Evolutionary conservation across 2,329 filamentous ascomycete species (phyloP), one percentile per base, ranked within the genome.

Genomic region (Colletotrichum sp.): DNA sequence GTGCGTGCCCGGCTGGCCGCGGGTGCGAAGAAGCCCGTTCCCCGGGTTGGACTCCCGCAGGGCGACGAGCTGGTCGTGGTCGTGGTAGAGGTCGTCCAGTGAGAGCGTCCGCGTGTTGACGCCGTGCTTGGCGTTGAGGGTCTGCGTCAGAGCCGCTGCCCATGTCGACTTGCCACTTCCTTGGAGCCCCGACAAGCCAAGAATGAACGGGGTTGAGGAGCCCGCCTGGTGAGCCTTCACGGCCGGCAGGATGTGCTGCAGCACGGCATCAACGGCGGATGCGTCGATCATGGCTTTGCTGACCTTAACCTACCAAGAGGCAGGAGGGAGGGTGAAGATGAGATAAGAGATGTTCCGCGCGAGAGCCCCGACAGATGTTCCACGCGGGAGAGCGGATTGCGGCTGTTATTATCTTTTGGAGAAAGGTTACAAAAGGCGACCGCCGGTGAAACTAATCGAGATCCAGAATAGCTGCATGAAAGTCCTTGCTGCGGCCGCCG

Each of bases 141-240:
- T 62, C 27, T 75, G 36, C n/a, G 43, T 67, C 18, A 73, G 70
- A 33, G 73, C 73, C 15, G 51, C 38, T 3, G 73, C 73, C 73
- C 73, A 75, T 29, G 73, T 75, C 54, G 73, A 75, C 66, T 75
- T 73, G 59, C 70, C 73, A 31, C 73, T 75, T 13, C 70, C 73
- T n/a, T 75, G 73, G 11, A 73, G 73, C 8, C 73, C 73, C 11
- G 70, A 75, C 51, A 73, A 33, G n/a, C 65, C 61, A 9, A 75
- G 43, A 21, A 75, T 66, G 61, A 75, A 73, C 6, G 69, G 73
- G 9, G 18, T 33, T 18, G 69, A 33, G 11, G 59, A 66, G 29
- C 38, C 16, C 54, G 54, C 27, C 38, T 18, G 38, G 33, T 69
- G 65, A 57, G 59, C 16, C 31, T 61, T 43, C 8, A 75, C 38